phyloP scores from a whole-genome alignment of 352 stramenopile species.

The Globisporangium cylindrosporum region DNA sequence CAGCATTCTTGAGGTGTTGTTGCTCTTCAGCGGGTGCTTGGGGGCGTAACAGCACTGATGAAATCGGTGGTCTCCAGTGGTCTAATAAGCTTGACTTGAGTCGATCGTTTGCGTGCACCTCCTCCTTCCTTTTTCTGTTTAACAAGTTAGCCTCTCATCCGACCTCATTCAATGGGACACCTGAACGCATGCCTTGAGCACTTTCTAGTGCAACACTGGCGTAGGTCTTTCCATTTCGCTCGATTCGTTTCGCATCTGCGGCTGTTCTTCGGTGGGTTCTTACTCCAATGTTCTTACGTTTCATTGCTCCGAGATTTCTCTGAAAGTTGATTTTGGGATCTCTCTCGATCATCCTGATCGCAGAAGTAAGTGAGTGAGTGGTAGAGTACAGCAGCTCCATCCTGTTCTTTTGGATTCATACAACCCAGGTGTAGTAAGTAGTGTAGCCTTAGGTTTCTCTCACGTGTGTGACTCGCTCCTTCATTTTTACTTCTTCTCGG shows the following conservation, averaged over 20 bases:
- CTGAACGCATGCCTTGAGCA: too few species aligned
- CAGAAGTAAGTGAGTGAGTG: background rate
- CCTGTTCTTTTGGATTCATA: background rate
- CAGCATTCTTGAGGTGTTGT: too few species aligned
- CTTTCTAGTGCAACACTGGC: background rate
- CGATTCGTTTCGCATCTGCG: background rate
- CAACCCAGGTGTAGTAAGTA: background rate
- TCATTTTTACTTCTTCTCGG: background rate
- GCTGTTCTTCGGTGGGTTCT: background rate
- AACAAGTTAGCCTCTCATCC: too few species aligned
- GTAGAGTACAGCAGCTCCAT: background rate
- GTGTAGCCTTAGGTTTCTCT: background rate
- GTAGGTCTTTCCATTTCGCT: background rate
- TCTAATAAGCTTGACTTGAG: too few species aligned
- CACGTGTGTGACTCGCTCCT: background rate
- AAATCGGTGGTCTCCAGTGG: too few species aligned
- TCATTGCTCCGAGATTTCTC: background rate
- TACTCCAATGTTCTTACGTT: background rate
- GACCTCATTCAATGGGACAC: too few species aligned
- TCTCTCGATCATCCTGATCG: background rate
- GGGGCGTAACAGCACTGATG: too few species aligned
- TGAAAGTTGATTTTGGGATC: background rate
- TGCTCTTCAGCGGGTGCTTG: too few species aligned
- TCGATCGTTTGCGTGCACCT: too few species aligned
- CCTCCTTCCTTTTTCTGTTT: too few species aligned